Percentiles rank a stretch among this genome's conserved stretches.
Evolutionary conservation across 495 filamentous ascomycete species (phyloP).

Genomic region (Xylaria intraflava): DNA sequence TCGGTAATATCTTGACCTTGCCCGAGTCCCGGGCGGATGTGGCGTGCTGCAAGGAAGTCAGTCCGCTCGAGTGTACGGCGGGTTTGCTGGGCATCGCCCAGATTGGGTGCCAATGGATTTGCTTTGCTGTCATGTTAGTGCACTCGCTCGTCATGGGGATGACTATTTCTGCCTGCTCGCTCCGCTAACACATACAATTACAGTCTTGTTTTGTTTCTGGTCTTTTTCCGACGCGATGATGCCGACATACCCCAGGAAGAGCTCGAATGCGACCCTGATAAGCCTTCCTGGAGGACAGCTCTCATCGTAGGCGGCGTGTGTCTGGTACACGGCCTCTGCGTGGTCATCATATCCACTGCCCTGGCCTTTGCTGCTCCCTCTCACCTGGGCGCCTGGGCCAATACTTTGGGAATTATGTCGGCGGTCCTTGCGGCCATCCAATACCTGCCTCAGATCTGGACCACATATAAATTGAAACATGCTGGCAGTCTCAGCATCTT

Average conservation of each 20-base stretch:
- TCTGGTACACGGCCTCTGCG: constrained; percentile 61
- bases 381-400: constrained; percentile 67
- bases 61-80: constrained; percentile 74
- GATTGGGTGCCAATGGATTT: constrained; percentile 83
- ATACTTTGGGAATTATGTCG: constrained; percentile 70
- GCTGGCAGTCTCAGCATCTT: constrained; percentile 87
- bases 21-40: constrained; percentile 71
- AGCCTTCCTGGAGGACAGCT: constrained; percentile 68
- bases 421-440: constrained; percentile 78
- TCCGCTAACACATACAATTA: not conserved
- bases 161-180: not conserved
- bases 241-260: constrained; percentile 43
- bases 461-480: constrained; percentile 74
- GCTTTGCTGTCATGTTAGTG: constrained; percentile 82
- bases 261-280: constrained; percentile 28
- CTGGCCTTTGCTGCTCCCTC: constrained; percentile 51
- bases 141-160: not conserved
- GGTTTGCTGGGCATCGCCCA: constrained; percentile 82
- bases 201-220: constrained; percentile 77
- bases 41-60: constrained; percentile 74
- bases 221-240: constrained; percentile 68
- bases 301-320: constrained; percentile 62
- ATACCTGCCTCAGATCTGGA: constrained; percentile 92
- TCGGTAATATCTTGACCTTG: constrained; percentile 85
- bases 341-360: constrained; percentile 58